Conservation (phyloP, 176 grass and related monocot genomes). For the Oryza glaberrima region DNA sequence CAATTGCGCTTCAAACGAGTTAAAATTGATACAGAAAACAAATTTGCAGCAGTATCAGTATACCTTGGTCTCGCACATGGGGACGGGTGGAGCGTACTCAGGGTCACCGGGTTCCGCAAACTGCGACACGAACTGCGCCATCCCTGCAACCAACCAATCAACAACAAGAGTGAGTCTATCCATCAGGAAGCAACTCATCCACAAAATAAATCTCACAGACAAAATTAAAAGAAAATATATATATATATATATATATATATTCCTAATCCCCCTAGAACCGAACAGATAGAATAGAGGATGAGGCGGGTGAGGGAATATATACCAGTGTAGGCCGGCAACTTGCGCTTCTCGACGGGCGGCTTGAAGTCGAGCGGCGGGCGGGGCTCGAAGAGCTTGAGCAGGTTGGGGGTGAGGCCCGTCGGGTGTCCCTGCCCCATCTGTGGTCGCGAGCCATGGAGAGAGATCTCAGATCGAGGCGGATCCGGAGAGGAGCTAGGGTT, state of each 20-base stretch:
- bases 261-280: neutral
- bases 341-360: constrained; percentile 78
- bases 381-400: constrained; percentile 92
- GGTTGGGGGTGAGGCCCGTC: constrained; percentile 84
- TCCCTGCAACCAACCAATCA: constrained; percentile 47
- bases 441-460: neutral
- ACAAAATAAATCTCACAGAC: neutral
- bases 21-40: neutral
- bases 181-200: neutral
- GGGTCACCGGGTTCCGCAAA: constrained; percentile 65
- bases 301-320: neutral
- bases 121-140: constrained; percentile 60
- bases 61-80: constrained; percentile 67
- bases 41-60: neutral
- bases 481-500: neutral
- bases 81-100: constrained; percentile 67
- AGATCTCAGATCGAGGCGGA: constrained; percentile 29
- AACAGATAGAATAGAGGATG: neutral
- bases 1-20: neutral
- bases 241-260: neutral
- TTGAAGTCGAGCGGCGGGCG: constrained; percentile 78
- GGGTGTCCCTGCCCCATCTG: constrained; percentile 94
- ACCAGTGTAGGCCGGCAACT: constrained; percentile 69
- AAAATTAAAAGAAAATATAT: no score
- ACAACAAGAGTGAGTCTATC: neutral